These are phyloP conservation scores for Aspergillus sp. DNA, from an alignment of 2,329 filamentous ascomycete species.

Conservation along the genomic window DNA sequence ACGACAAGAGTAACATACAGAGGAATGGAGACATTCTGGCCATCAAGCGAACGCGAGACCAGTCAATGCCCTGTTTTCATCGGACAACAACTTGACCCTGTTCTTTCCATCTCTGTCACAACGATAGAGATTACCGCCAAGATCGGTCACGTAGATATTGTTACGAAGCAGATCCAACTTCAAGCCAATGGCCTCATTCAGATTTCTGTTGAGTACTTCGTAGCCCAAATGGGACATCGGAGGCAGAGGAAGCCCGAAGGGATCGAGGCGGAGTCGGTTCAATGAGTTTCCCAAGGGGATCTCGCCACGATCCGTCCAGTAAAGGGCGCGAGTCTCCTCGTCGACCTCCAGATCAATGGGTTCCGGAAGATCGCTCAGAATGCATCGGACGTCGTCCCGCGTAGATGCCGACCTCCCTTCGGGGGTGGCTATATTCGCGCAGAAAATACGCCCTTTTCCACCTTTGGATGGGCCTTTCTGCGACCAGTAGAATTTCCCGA, in stretches of 20 bases:
- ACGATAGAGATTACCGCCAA: conserved; percentile 28
- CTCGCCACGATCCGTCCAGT: conserved; percentile 64
- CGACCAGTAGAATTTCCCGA: conserved; percentile 57
- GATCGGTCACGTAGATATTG: conserved; percentile 26
- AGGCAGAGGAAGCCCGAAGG: conserved; percentile 8
- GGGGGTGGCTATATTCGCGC: conserved; percentile 45
- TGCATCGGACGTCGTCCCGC: conserved; percentile 43
- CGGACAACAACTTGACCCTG: conserved; percentile 13
- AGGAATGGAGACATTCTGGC: no score
- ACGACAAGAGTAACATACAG: no score
- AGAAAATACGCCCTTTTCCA: conserved; percentile 53
- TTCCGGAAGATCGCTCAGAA: conserved; percentile 52
- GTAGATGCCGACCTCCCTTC: conserved; percentile 29
- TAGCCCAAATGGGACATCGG: conserved; percentile 19
- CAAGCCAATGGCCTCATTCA: conserved; percentile 51
- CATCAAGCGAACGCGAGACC: conserved; percentile 9
- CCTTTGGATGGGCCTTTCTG: conserved; percentile 58
- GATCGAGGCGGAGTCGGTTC: conserved; percentile 38
- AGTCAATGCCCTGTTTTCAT: conserved; percentile 20
- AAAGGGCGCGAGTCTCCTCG: conserved; percentile 46
- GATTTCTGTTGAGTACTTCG: conserved; percentile 28
- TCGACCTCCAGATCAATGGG: conserved; percentile 60
- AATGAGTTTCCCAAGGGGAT: conserved; percentile 55
- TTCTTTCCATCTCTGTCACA: conserved; percentile 19
- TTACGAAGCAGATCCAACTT: conserved; percentile 29